These are phyloP conservation scores for Fraxinus velutina DNA, from an alignment of 305 asterid genomes.

Conservation along the genomic window DNA sequence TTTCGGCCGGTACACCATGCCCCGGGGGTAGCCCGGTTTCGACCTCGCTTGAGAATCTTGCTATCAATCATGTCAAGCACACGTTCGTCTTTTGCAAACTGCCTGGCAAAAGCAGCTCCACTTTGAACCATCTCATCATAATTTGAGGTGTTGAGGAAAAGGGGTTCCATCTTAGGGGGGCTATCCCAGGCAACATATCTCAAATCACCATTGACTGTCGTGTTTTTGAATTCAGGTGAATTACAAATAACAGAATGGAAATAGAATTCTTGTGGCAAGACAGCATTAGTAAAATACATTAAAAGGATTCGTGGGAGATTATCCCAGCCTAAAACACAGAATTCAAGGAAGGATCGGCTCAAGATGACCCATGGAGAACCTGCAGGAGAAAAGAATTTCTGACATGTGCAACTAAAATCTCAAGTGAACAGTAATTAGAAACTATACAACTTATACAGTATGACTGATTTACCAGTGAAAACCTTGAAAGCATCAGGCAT, in stretches of 20 bases:
- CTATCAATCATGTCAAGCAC: constrained; percentile 76
- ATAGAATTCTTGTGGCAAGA: constrained; percentile 79
- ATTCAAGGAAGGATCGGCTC: constrained; percentile 82
- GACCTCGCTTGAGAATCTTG: constrained; percentile 64
- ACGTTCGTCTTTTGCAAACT: constrained; percentile 52
- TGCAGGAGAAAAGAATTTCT: constrained; percentile 20
- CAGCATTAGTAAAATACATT: constrained; percentile 67
- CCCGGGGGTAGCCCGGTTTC: constrained; percentile 71
- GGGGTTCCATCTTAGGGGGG: constrained; percentile 98
- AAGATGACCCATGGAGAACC: constrained; percentile 94
- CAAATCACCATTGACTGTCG: constrained; percentile 71
- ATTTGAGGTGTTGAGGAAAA: constrained; percentile 52
- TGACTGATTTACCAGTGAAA: constrained; percentile 64
- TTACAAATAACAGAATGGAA: constrained; percentile 91
- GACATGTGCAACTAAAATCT: neutral
- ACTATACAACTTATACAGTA: neutral
- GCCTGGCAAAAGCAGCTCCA: constrained; percentile 91
- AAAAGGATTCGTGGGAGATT: constrained; percentile 90
- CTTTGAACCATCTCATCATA: constrained; percentile 62
- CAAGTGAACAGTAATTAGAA: neutral
- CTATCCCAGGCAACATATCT: constrained; percentile 89
- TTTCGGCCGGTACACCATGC: constrained; percentile 78
- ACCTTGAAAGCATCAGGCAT: constrained; percentile 82
- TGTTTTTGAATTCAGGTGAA: constrained; percentile 71
- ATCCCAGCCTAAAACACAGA: constrained; percentile 87